Base-by-base conservation (phyloP, 768 basidiomycete species). In the Trametes cinnabarina region DNA sequence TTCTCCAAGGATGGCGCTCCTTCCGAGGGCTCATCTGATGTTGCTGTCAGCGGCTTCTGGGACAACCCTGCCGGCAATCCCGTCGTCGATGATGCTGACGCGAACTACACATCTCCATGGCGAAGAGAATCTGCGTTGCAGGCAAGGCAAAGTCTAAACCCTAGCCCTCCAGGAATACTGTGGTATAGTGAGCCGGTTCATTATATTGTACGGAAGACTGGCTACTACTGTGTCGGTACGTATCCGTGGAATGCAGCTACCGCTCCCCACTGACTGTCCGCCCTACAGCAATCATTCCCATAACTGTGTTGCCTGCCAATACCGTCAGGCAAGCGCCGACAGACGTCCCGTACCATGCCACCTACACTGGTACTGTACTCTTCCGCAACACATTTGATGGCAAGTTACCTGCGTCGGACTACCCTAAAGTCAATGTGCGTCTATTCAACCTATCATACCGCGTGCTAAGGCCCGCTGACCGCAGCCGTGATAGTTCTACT, bases 151-250 rank as follows among this genome's bases (percentile, higher is more conserved):
- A 54, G 68, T 8, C 55, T 76, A 19, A 84, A 83, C 60, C 74
- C 81, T 17, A 82, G 79, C 64, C 79, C 83, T 6, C 69, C 74
- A 25, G 79, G 76, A 17, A 70, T 82, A 7, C 73, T 86, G 37
- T 60, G 69, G 19, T 95, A 94, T 66, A 72, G 73, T 0, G 79
- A 80, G 26, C 87, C 94, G 1, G 92, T 96, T 63, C 85, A 86
- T 47, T 98, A 98, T 71, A 71, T 79, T 22, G 92, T 98, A 22
- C 76, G 77, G 25, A 89, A 88, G 71, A 94, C 92, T 1, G 97
- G 96, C 2, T 98, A 97, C 70, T 98, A 97, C 71, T 98, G 96
- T 71, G 87, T 96, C 62, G 94, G 95, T 88, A 70, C 73, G 91
- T 68, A 30, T 12, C 14, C 57, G 43, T 11, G 26, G 14, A 17